Evolutionary conservation across 305 asterid species (phyloP).

Genomic region (Petunia hybrid): DNA sequence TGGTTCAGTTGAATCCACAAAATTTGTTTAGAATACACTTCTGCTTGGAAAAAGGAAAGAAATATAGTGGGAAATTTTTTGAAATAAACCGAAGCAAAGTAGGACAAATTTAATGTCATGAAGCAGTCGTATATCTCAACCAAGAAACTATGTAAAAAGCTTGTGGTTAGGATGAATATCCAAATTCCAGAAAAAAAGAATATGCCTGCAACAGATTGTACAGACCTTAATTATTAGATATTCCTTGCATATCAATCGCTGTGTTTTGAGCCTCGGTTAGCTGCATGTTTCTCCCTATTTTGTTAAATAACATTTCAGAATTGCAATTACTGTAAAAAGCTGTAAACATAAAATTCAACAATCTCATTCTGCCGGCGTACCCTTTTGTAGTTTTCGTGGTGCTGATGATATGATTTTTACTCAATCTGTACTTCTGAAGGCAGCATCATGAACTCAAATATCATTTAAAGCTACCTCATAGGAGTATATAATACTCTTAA

Average conservation of each 20-base stretch:
- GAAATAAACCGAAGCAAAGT: no score
- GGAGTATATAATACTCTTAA: neutral
- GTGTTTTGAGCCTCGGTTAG: neutral
- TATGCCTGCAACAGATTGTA: neutral
- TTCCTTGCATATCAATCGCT: constrained; percentile 4
- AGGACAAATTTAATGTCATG: no score
- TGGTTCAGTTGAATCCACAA: no score
- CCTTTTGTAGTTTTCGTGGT: neutral
- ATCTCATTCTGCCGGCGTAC: neutral
- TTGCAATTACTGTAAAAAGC: neutral
- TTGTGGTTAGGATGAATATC: no score
- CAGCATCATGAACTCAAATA: constrained; percentile 5
- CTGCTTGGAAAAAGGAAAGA: no score
- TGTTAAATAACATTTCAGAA: neutral
- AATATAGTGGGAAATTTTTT: no score
- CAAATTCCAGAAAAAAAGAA: no score
- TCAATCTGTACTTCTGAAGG: constrained; percentile 35
- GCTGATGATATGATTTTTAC: neutral
- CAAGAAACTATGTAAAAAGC: no score
- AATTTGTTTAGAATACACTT: no score
- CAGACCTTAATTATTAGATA: neutral
- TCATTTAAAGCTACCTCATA: neutral
- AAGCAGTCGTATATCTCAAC: no score
- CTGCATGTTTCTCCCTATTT: neutral
- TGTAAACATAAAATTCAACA: no score